Base-by-base conservation (phyloP, 2,329 filamentous ascomycete species). In the Lasiodiplodia theobromae region DNA sequence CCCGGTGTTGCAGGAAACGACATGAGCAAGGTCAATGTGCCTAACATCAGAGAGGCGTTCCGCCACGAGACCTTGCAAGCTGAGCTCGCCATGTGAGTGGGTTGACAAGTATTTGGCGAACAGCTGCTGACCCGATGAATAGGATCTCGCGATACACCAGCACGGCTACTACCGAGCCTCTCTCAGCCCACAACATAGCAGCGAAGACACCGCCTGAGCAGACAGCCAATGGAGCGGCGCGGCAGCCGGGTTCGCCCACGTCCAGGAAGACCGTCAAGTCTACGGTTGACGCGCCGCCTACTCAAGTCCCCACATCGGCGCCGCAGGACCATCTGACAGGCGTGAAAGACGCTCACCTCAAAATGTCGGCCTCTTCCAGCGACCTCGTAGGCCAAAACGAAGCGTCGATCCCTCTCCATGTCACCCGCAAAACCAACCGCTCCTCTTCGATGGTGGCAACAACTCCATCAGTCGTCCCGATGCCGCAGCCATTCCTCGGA, bases 1-100 rank as follows among this genome's bases (percentile, higher is more conserved):
- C 91, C 92, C 0, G 96, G 96, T 2, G 90, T 92, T 47, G 86
- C 87, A 67, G 96, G 96, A 16, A 99, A 99, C 73, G 91, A 91
- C 72, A 96, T 98, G 87, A 91, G 92, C 64, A 97, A 98, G 82
- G 97, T 93, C 69, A 99, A 99, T 77, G 93, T 99, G 8, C 96
- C 96, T 3, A 93, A 97, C 79, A 91, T 97, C 70, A 87, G 96
- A 67, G 93, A 96, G 77, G 92, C 93, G 60, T 99, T 96, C 77
- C 86, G 96, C 68, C 89, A 97, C 74, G 91, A 96, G 75, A 98
- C 95, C 0, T 84, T 96, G 74, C 81, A 91, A 67, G 91, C 95
- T 75, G 96, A 99, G 81, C 85, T 92, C 74, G 87, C 90, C 63
- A 92, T 98, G 95, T 95, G 83, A 86, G 89, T 84, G 71, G 25